Base-by-base conservation (phyloP, 1,284 basidiomycete species). In the Microbotryum lychnidis-dioicae region DNA sequence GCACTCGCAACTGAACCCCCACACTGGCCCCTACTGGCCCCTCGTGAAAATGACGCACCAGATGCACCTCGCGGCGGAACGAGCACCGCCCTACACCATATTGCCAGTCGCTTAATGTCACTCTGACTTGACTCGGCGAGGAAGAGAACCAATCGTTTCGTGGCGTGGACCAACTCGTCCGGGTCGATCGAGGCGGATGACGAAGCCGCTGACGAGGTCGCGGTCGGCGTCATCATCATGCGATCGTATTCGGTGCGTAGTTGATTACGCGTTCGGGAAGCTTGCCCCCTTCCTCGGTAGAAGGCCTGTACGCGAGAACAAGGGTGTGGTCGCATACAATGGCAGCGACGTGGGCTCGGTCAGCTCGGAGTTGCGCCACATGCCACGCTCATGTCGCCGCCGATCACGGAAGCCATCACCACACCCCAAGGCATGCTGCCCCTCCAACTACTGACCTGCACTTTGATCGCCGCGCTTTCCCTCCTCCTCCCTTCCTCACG, bases 391-490 rank as follows among this genome's bases (percentile, higher is more conserved):
- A 6, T 5, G 10, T 45, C 25, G 9, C 44, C 18, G 20, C 7
- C 4, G 3, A 27, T 14, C 31, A 23, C 2, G 29, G 49, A n/a
- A 29, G 5, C 20, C 10, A 21, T 21, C n/a, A 25, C 61, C 31
- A 47, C 21, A 48, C 61, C 42, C 52, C 50, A 46, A 52, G 37
- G 52, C 18, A n/a, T 14, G 25, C 3, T 31, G 9, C 8, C 3
- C 50, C 47, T n/a, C 25, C 18, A 21, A 75, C 82, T 88, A 80
- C 81, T 84, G n/a, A 81, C 79, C 71, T 89, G 87, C 46, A 91
- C 79, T 50, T 74, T 76, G 3, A 78, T 71, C 0, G 85, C 85
- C 44, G 78, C 81, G 29, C 85, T 82, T 50, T 82, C 79, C 58
- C 78, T 78, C 58, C 77, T 78, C 58, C 83, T 81, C 23, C 78